These are phyloP conservation scores for Sphaerulina vaccinii DNA, from an alignment of 2,329 filamentous ascomycete genomes.

Conservation along the genomic window DNA sequence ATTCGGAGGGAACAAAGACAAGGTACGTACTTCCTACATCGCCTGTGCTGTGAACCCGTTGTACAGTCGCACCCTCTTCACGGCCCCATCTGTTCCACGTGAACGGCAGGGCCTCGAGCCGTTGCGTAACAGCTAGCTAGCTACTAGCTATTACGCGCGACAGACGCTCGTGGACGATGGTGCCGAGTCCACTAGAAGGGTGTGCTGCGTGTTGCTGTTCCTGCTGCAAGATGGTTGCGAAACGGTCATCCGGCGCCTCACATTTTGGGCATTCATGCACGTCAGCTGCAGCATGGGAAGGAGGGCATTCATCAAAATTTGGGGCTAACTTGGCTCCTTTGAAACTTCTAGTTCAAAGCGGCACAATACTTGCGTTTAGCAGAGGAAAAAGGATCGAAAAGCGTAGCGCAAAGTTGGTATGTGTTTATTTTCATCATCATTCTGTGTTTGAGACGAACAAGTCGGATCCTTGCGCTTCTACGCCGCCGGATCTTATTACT, in stretches of 20 bases:
- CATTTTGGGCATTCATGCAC: slow-evolving; percentile 28
- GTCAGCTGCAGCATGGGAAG: slow-evolving; percentile 19
- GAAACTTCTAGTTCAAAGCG: slow-evolving; percentile 63
- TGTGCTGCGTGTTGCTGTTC: background rate
- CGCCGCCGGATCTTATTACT: no score
- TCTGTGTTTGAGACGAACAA: background rate
- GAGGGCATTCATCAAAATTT: background rate
- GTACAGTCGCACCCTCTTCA: no score
- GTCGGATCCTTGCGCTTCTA: background rate
- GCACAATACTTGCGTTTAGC: slow-evolving; percentile 91
- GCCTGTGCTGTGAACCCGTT: no score
- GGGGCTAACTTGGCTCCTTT: slow-evolving; percentile 14
- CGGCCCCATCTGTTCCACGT: slow-evolving; percentile 19
- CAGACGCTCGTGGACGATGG: background rate
- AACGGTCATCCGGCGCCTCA: slow-evolving; percentile 9
- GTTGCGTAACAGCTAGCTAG: background rate
- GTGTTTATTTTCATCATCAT: slow-evolving; percentile 39
- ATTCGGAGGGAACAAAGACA: slow-evolving; percentile 97
- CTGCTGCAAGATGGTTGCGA: background rate
- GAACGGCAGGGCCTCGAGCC: background rate
- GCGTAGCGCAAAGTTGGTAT: slow-evolving; percentile 91
- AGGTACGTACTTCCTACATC: slow-evolving; percentile 63
- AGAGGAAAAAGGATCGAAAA: slow-evolving; percentile 85
- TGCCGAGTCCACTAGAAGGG: background rate
- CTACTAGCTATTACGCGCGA: background rate